A percentile compares a stretch with the other conserved stretches of the same genome.
Evolutionary conservation across 768 basidiomycete genomes (phyloP).

Genomic region (Rubroboletus pulcherrimus): DNA sequence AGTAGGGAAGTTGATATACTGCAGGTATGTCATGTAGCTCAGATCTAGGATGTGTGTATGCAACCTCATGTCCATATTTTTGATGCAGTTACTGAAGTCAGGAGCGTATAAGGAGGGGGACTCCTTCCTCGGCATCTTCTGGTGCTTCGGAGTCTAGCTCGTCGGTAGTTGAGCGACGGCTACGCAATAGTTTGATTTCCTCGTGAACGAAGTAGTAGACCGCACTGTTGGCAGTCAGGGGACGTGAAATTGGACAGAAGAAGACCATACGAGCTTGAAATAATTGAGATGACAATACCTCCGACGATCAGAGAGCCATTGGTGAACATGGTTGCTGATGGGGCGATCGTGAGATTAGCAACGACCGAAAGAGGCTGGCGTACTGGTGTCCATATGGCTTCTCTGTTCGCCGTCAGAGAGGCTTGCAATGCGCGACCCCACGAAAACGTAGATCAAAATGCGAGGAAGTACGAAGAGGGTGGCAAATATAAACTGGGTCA

Average conservation of each 20-base stretch:
- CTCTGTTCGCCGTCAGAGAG: conserved; percentile 76
- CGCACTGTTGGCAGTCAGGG: conserved; percentile 41
- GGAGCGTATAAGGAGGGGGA: conserved; percentile 40
- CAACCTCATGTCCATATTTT: background rate
- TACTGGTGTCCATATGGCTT: conserved; percentile 72
- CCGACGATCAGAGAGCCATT: conserved; percentile 57
- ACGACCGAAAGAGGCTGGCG: conserved; percentile 11
- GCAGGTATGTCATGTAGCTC: background rate
- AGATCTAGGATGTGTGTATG: background rate
- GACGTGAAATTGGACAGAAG: conserved; percentile 5
- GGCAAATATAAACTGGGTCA: conserved; percentile 75
- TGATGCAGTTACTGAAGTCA: background rate
- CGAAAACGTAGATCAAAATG: conserved; percentile 67
- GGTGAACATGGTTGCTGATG: conserved; percentile 58
- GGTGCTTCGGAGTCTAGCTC: conserved; percentile 56
- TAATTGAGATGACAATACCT: conserved; percentile 54
- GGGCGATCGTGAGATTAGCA: conserved; percentile 9
- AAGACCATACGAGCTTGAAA: conserved; percentile 61
- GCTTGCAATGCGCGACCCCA: conserved; percentile 70
- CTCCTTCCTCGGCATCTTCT: conserved; percentile 58
- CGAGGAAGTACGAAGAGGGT: conserved; percentile 72
- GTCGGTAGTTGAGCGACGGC: conserved; percentile 44
- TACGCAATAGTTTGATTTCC: conserved; percentile 55
- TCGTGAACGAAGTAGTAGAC: conserved; percentile 62
- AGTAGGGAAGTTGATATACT: background rate